phyloP scores from a whole-genome alignment of 2,329 filamentous ascomycete genomes.

The Grosmannia clavigera region DNA sequence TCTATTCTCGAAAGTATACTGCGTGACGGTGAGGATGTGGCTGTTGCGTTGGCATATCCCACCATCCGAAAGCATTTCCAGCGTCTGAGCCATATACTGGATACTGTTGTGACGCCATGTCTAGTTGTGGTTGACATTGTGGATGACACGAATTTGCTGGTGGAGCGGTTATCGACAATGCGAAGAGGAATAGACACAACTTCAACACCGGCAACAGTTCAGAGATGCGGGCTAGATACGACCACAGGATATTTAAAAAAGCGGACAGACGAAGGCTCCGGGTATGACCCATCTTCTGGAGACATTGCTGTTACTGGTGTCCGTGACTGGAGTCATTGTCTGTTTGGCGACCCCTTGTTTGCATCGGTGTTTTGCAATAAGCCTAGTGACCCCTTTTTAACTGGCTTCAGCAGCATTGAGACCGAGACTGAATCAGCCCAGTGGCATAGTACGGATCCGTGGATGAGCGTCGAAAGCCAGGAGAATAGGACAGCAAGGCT shows the following conservation, averaged over 20 bases:
- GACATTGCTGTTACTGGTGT: conserved; percentile 33
- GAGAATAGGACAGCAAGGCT: conserved; percentile 29
- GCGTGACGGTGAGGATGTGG: conserved; percentile 48
- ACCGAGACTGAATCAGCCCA: conserved; percentile 1
- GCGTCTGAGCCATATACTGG: conserved; percentile 35
- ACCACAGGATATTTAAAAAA: not conserved
- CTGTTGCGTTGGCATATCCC: conserved; percentile 44
- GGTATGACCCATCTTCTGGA: not conserved
- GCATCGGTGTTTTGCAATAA: conserved; percentile 33
- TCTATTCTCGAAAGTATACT: conserved; percentile 42
- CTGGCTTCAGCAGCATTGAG: conserved; percentile 28
- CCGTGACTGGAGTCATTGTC: conserved; percentile 44
- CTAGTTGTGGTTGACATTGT: conserved; percentile 42
- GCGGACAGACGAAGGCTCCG: not conserved
- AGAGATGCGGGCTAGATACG: not conserved
- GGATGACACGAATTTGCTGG: conserved; percentile 37
- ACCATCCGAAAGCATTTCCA: conserved; percentile 39
- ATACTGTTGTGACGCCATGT: conserved; percentile 37
- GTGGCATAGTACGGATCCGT: not conserved
- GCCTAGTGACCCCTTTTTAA: conserved; percentile 31
- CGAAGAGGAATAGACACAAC: not conserved
- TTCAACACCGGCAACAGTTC: not conserved
- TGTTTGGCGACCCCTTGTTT: conserved; percentile 49
- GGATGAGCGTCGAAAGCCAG: conserved; percentile 5
- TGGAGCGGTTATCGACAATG: conserved; percentile 14